Evolutionary conservation across 257 asterid species (phyloP), one percentile per base, ranked within the genome.

Genomic region (Fraxinus americana): DNA sequence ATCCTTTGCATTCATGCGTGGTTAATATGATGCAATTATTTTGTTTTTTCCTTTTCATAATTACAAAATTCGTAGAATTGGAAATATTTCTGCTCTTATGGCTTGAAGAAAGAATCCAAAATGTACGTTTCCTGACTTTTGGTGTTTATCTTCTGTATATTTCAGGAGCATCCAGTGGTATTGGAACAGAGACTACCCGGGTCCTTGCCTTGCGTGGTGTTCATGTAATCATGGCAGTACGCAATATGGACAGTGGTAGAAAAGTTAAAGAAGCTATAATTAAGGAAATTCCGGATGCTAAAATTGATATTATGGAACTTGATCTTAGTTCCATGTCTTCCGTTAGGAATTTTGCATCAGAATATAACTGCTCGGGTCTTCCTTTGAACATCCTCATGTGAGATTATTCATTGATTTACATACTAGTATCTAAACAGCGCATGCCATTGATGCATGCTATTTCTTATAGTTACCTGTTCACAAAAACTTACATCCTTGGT

Each of bases 161-260:
- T 80, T 78, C 92, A 90, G 98, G 97, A 76, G 96, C 96, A 32
- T 91, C 96, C 19, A 91, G 97, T 80, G 94, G 94, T 38, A 89
- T 91, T 57, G 96, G 93, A 43, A 78, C 76, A 48, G 96, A 89
- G 83, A 86, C 90, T 0, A n/a, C 92, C 0, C 85, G 89, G 74
- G 89, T 89, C 71, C 88, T 89, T 66, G 88, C 85, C 1, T 71
- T 77, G 79, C 81, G 86, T 23, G 92, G 96, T 10, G 90, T 81
- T 27, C 94, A 83, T 84, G 94, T 91, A 54, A 76, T 85, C 17
- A 88, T 91, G 90, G 94, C 94, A 19, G 92, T 91, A 45, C 88
- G 94, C 7, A 85, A 88, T 75, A 72, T 82, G 61, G 83, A 81
- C 12, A 76, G 80, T 21, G 91, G 90, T 7, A 63, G 38, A 81